These are phyloP conservation scores for Zygosaccharomyces sapae DNA, from an alignment of 1,139 yeast genomes.

Conservation along the genomic window DNA sequence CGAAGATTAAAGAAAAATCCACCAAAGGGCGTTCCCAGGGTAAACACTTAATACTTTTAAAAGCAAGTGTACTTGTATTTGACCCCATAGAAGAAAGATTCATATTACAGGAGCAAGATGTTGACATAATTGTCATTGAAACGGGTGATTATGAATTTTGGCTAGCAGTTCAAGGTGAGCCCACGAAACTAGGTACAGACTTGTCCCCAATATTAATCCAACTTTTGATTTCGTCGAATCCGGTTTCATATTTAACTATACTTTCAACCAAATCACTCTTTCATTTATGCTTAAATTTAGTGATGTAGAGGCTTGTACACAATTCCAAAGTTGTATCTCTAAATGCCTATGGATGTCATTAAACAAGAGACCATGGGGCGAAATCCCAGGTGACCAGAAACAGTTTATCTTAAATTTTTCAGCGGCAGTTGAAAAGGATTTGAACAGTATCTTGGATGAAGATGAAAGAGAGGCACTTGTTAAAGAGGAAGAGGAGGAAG, in stretches of 20 bases:
- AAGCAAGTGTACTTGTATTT: slow-evolving; percentile 51
- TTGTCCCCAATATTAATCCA: slow-evolving; percentile 57
- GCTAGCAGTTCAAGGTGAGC: slow-evolving; percentile 43
- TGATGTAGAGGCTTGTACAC: slow-evolving; percentile 40
- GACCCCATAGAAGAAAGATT: slow-evolving; percentile 54
- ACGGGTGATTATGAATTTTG: slow-evolving; percentile 51
- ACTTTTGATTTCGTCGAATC: slow-evolving; percentile 54
- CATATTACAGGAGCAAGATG: slow-evolving; percentile 40
- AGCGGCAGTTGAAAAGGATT: slow-evolving; percentile 40
- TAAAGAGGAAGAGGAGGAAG: slow-evolving; percentile 28
- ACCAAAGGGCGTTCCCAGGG: slow-evolving; percentile 23
- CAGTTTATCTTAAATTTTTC: slow-evolving; percentile 48
- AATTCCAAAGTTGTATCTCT: slow-evolving; percentile 52
- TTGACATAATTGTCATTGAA: slow-evolving; percentile 43
- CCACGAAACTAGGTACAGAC: slow-evolving; percentile 41
- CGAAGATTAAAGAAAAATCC: slow-evolving; percentile 9
- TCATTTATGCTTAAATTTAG: slow-evolving; percentile 65
- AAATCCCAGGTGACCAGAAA: slow-evolving; percentile 42
- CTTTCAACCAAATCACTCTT: slow-evolving; percentile 39
- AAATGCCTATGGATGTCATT: slow-evolving; percentile 58
- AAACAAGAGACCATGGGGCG: slow-evolving; percentile 51
- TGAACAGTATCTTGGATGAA: slow-evolving; percentile 35
- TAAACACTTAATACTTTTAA: slow-evolving; percentile 17
- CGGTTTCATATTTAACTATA: slow-evolving; percentile 65
- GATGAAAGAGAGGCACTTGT: slow-evolving; percentile 22